phyloP scores from a whole-genome alignment of 2,329 filamentous ascomycete species.

The Ascochyta koolunga region DNA sequence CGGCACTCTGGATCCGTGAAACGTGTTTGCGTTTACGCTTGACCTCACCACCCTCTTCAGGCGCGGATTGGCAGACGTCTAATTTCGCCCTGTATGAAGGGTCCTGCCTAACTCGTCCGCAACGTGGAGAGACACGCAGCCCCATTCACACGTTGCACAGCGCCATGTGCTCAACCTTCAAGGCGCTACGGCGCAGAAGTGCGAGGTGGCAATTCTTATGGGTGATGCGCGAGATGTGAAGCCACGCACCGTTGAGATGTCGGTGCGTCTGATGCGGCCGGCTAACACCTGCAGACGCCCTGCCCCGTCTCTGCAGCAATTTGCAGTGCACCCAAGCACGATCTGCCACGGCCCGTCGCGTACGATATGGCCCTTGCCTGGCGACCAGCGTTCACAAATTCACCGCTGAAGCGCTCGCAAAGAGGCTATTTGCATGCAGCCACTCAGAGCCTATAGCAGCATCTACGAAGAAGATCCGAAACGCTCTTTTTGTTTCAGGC shows the following conservation, averaged over 20 bases:
- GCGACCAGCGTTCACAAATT: conserved; percentile 24
- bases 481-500: conserved; percentile 15
- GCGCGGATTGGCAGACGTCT: conserved; percentile 16
- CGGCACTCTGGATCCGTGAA: background rate
- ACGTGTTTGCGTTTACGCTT: conserved; percentile 11
- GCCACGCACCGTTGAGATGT: conserved; percentile 6
- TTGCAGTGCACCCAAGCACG: conserved; percentile 24
- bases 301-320: conserved; percentile 10
- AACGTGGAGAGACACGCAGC: conserved; percentile 15
- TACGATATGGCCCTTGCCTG: conserved; percentile 23
- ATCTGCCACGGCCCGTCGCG: conserved; percentile 37
- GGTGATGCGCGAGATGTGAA: conserved; percentile 1
- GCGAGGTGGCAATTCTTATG: background rate
- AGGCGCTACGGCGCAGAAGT: background rate
- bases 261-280: conserved; percentile 14
- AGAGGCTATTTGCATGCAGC: conserved; percentile 23
- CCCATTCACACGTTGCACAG: conserved; percentile 8
- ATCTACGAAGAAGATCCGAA: conserved; percentile 11
- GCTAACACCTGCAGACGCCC: conserved; percentile 14
- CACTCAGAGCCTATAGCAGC: conserved; percentile 32
- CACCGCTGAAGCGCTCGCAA: conserved; percentile 36
- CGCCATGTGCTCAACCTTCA: background rate
- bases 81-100: conserved; percentile 1
- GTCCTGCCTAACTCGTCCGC: conserved; percentile 1
- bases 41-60: conserved; percentile 2